Conservation (phyloP, 768 basidiomycete genomes). For the Auricularia sp. region DNA sequence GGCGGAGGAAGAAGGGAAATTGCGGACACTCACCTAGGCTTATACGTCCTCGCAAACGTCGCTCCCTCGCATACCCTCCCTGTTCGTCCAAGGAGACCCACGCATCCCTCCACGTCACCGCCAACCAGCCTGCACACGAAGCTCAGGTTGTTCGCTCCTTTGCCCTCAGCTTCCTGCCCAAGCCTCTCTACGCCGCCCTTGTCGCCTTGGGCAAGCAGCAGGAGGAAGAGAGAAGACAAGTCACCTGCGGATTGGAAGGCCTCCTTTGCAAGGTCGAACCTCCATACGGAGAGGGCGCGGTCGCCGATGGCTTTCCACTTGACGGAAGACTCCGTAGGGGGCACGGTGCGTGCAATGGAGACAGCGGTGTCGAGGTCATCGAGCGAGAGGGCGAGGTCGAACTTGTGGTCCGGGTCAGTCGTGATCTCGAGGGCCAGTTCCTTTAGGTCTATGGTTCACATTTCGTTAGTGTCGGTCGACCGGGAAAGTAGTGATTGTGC, state of each 20-base stretch:
- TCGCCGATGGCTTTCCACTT: constrained; percentile 96
- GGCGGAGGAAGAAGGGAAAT: background rate
- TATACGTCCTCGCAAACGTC: constrained; percentile 87
- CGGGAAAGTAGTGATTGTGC: background rate
- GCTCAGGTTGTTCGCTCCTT: constrained; percentile 86
- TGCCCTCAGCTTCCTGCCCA: constrained; percentile 60
- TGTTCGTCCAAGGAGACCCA: constrained; percentile 77
- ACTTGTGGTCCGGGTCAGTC: constrained; percentile 89
- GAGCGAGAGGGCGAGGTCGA: constrained; percentile 81
- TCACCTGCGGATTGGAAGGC: constrained; percentile 81
- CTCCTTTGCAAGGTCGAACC: constrained; percentile 85
- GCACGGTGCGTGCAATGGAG: constrained; percentile 60
- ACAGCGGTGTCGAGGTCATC: constrained; percentile 88
- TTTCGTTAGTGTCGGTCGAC: background rate
- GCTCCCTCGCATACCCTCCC: constrained; percentile 87
- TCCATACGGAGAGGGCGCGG: constrained; percentile 83
- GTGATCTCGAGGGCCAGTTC: constrained; percentile 86
- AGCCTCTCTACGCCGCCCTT: too few relatives aligned
- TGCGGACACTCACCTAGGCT: constrained; percentile 63
- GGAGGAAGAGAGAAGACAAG: constrained; percentile 74
- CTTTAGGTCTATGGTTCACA: constrained; percentile 54
- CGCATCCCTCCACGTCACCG: too few relatives aligned
- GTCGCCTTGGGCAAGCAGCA: constrained; percentile 77
- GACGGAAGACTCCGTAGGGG: constrained; percentile 57
- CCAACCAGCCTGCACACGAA: constrained; percentile 81